Base-by-base conservation (phyloP, 2,329 filamentous ascomycete species). In the Diaporthe citri region DNA sequence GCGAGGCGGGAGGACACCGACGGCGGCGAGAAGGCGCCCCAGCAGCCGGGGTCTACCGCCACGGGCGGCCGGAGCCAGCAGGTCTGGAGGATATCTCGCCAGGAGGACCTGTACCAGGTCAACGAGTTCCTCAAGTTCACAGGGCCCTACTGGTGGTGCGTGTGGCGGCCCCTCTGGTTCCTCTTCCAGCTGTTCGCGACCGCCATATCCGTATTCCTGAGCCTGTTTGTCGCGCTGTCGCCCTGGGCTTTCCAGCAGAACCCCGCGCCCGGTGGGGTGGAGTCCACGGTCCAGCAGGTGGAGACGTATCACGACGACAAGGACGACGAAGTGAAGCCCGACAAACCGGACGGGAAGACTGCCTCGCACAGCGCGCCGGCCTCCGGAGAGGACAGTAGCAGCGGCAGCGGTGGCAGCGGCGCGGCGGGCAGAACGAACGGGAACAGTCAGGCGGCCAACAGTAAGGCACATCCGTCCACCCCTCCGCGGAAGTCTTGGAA, bases 101-200 rank as follows among this genome's bases (percentile, higher is more conserved):
- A 98, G 81, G 92, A 97, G 78, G 95, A 98, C 81, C 84, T 96
- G 10, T 97, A 97, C 80, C 94, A 96, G 79, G 87, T 91, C 0
- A 92, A 91, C 66, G 93, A 97, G 78, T 93, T 92, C 77, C 85
- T 96, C 76, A 92, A 93, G 79, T 97, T 97, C 80, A 79, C 96
- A 25, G 79, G 89, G 22, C 91, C 93, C 15, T 69, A 39, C 10
- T 72, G 70, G 80, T 89, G 34, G 43, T 93, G 2, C 7, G 48
- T 75, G 20, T 77, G 78, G 71, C 79, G 82, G 77, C 36, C 55
- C 25, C 82, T 95, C 1, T 86, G 90, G 83, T 77, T 88, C 4
- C 13, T 79, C 0, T 93, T 90, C 88, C 93, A 95, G 81, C 84
- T 92, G 28, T 86, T 91, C 71, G 91, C 91, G 4, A 93, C 93